Conservation (phyloP, 352 stramenopile genomes). For the Pythium dissotocum region DNA sequence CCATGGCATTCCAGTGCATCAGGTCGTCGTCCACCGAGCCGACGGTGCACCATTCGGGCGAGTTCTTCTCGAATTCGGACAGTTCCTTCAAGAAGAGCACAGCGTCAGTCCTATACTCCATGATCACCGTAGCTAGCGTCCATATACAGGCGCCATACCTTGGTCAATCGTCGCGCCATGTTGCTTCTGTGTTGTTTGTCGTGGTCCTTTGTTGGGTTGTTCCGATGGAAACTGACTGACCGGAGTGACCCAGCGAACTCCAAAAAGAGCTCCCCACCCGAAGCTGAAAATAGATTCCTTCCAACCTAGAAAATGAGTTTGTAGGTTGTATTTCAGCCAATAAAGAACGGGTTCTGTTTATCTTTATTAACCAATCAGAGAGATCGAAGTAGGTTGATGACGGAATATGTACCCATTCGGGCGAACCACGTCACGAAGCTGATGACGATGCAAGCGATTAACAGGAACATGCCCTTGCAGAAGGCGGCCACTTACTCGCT, state of each 20-base stretch:
- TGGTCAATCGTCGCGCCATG: conserved; percentile 84
- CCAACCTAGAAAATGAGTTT: conserved; percentile 18
- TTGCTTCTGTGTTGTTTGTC: background rate
- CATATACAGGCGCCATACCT: conserved; percentile 35
- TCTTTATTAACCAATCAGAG: background rate
- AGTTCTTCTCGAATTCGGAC: conserved; percentile 88
- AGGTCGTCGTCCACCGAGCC: conserved; percentile 86
- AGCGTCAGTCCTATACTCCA: background rate
- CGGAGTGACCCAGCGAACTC: background rate
- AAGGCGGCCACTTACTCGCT: background rate
- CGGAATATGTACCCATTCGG: background rate
- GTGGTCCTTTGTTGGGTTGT: conserved; percentile 1
- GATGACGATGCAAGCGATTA: background rate
- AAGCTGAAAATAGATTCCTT: conserved; percentile 4
- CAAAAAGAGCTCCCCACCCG: background rate
- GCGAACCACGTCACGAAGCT: background rate
- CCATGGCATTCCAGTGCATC: conserved; percentile 91
- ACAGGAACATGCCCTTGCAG: no score
- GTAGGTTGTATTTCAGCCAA: conserved; percentile 23
- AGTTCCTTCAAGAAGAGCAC: conserved; percentile 56
- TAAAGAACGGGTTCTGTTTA: background rate
- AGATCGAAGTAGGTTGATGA: background rate
- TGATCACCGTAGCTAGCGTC: background rate
- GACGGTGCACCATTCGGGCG: conserved; percentile 88
- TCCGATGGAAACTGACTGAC: conserved; percentile 1